phyloP scores from a whole-genome alignment of 495 filamentous ascomycete genomes.

The Hypoxylon fragiforme region DNA sequence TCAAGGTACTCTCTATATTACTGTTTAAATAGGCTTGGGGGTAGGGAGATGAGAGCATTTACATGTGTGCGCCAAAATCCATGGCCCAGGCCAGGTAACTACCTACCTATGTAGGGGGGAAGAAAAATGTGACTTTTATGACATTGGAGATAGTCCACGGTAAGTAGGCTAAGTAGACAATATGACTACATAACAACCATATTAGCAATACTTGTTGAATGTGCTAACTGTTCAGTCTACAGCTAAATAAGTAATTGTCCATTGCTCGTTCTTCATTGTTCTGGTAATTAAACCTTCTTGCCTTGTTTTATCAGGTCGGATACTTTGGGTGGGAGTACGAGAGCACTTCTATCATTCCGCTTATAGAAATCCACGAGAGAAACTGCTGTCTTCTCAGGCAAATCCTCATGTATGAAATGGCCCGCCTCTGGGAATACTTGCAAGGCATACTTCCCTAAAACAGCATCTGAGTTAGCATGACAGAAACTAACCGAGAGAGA shows the following conservation, averaged over 20 bases:
- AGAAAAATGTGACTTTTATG: too few species aligned
- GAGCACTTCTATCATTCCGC: conserved; percentile 79
- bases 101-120: too few species aligned
- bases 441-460: conserved; percentile 86
- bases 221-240: too few species aligned
- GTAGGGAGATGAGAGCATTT: too few species aligned
- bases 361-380: conserved; percentile 87
- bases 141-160: too few species aligned
- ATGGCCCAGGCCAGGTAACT: neutral
- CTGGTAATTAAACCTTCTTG: conserved; percentile 49
- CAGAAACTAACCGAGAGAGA: neutral
- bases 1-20: conserved; percentile 7
- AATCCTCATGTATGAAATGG: conserved; percentile 95
- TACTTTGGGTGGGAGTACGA: conserved; percentile 92
- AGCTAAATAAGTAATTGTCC: neutral
- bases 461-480: conserved; percentile 2
- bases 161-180: too few species aligned
- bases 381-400: conserved; percentile 82
- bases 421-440: conserved; percentile 94
- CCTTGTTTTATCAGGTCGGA: conserved; percentile 56
- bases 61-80: conserved; percentile 1
- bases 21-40: neutral
- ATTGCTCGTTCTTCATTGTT: neutral
- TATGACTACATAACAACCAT: too few species aligned
- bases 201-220: too few species aligned